A percentile compares a stretch with the other conserved stretches of the same genome.
phyloP scores from a whole-genome alignment of 805 yeast species.

The Blastobotrys robertii region DNA sequence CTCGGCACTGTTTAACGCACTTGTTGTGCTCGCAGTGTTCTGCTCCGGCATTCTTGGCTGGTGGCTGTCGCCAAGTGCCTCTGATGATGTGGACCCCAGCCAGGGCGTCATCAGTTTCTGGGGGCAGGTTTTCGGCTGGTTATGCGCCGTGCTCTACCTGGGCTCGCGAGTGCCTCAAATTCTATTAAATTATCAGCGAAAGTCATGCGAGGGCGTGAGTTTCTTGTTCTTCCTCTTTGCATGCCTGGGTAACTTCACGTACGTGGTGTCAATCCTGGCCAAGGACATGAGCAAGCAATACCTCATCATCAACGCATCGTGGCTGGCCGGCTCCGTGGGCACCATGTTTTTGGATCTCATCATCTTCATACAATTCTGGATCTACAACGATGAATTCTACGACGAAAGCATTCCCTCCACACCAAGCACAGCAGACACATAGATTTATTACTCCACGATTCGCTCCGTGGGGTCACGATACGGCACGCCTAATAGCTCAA shows the following conservation, averaged over 20 bases:
- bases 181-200: conserved; percentile 69
- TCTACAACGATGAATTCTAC: conserved; percentile 33
- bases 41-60: conserved; percentile 82
- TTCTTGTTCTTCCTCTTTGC: conserved; percentile 92
- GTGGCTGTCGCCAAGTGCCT: conserved; percentile 50
- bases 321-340: conserved; percentile 90
- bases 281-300: conserved; percentile 64
- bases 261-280: conserved; percentile 74
- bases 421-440: too few species aligned
- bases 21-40: conserved; percentile 59
- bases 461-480: conserved; percentile 30
- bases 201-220: conserved; percentile 91
- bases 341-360: conserved; percentile 75
- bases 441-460: conserved; percentile 12
- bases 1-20: conserved; percentile 18
- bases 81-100: conserved; percentile 26
- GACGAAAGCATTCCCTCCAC: conserved; percentile 2
- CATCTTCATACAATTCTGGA: conserved; percentile 77
- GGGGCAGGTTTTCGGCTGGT: conserved; percentile 82
- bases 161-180: conserved; percentile 94
- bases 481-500: conserved; percentile 34
- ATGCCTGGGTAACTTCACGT: conserved; percentile 85
- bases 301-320: conserved; percentile 71
- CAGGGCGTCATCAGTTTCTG: conserved; percentile 54
- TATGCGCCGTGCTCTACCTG: conserved; percentile 39